phyloP scores from a whole-genome alignment of 768 basidiomycete species.

The Rhizopogon salebrosus region DNA sequence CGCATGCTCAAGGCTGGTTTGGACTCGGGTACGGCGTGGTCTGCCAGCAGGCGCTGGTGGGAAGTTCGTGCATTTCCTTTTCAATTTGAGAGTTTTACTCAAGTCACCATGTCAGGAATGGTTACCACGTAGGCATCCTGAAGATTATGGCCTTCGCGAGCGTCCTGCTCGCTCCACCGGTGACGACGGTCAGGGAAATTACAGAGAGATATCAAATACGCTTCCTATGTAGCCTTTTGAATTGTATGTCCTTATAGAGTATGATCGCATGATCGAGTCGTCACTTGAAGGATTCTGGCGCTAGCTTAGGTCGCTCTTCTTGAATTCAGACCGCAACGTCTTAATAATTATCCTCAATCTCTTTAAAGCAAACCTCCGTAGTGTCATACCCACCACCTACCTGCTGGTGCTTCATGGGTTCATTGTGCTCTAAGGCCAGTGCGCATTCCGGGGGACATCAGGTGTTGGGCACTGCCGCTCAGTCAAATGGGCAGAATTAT shows the following conservation, averaged over 20 bases:
- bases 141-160: slow-evolving; percentile 46
- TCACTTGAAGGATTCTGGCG: neutral
- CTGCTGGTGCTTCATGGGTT: slow-evolving; percentile 39
- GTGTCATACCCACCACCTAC: neutral
- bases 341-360: neutral
- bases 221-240: slow-evolving; percentile 14
- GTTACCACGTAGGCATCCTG: slow-evolving; percentile 45
- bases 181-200: slow-evolving; percentile 35
- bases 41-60: slow-evolving; percentile 71
- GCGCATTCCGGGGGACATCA: slow-evolving; percentile 42
- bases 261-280: too few relatives aligned
- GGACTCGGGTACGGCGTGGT: slow-evolving; percentile 58
- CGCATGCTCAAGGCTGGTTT: slow-evolving; percentile 78
- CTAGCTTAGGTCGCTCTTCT: neutral
- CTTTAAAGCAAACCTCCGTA: neutral
- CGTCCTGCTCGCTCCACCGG: slow-evolving; percentile 19
- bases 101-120: slow-evolving; percentile 23
- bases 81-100: slow-evolving; percentile 12
- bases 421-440: slow-evolving; percentile 49
- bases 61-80: slow-evolving; percentile 48
- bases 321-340: neutral
- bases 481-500: slow-evolving; percentile 13
- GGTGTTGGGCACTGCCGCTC: slow-evolving; percentile 35
- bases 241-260: neutral
- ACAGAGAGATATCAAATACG: slow-evolving; percentile 36